Base-by-base conservation (phyloP, 2,329 filamentous ascomycete genomes). In the Pseudonectria foliicola region DNA sequence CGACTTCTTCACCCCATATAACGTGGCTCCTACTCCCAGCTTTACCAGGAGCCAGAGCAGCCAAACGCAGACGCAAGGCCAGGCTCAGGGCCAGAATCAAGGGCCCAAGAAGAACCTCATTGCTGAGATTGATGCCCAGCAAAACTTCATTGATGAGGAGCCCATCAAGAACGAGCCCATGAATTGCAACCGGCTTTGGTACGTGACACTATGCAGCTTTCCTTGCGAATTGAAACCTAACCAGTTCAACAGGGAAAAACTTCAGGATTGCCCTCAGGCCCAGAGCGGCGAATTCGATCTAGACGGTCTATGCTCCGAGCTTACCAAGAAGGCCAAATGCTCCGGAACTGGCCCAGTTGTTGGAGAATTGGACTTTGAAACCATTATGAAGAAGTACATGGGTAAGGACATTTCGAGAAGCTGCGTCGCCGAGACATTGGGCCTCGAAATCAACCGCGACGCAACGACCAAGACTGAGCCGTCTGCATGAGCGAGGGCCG, bases 301-400 rank as follows among this genome's bases (percentile, higher is more conserved):
- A 31, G 92, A 98, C 55, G 80, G 82, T 24, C 74, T 98, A 15
- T 98, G 92, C 65, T 84, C 83, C 4, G 89, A 98, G 57, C 76
- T 98, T 11, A 85, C 90, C 45, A 85, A 89, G 59, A 98, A 98
- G 67, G 92, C 92, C 38, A 92, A 90, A 56, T 98, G 92, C 61
- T 94, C 88, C 1, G 85, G 94, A 48, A 82, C 74, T 13, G 90
- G 92, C 12, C 86, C 93, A 10, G 86, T 95, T 13, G 85, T 98
- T 15, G 82, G 88, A 43, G 81, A 94, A 63, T 77, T 78, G 35
- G 89, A 96, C 52, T 94, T 96, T 50, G 84, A 95, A 55, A 76
- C 71, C 27, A 83, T 88, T 34, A 71, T 90, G 63, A 73, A 68
- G 42, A 79, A 79, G 56, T 80, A 78, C 45, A 68, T 78, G 48